phyloP scores from a whole-genome alignment of 1,284 basidiomycete genomes.

The Cronartium quercuum region DNA sequence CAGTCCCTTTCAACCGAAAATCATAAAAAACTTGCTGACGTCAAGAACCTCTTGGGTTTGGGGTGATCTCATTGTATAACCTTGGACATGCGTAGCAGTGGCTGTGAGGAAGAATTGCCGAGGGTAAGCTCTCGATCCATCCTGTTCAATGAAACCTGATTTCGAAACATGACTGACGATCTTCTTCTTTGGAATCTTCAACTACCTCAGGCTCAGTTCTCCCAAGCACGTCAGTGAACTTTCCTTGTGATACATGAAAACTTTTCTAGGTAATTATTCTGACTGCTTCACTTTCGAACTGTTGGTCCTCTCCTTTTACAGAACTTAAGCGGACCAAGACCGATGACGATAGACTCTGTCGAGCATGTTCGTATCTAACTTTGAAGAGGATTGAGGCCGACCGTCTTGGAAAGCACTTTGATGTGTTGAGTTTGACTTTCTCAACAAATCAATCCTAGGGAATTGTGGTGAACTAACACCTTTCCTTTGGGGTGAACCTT shows the following conservation, averaged over 20 bases:
- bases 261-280: not conserved
- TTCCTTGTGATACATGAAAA: not conserved
- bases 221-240: not conserved
- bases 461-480: not conserved
- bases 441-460: not conserved
- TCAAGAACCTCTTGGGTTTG: not conserved
- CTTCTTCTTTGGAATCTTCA: not conserved
- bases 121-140: not conserved
- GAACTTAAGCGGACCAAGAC: not conserved
- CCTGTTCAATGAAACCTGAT: not conserved
- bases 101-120: not conserved
- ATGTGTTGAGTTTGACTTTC: not conserved
- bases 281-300: not conserved
- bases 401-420: not conserved
- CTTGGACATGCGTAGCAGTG: not conserved
- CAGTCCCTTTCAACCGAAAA: not conserved
- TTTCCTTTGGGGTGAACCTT: not conserved
- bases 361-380: not conserved
- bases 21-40: not conserved
- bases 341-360: not conserved
- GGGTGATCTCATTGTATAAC: not conserved
- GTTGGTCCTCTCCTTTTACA: not conserved
- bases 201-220: not conserved
- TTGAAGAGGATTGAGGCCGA: not conserved
- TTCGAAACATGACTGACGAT: not conserved